These are phyloP conservation scores for Cairneyella variabilis DNA, from an alignment of 495 filamentous ascomycete species.

Conservation along the genomic window DNA sequence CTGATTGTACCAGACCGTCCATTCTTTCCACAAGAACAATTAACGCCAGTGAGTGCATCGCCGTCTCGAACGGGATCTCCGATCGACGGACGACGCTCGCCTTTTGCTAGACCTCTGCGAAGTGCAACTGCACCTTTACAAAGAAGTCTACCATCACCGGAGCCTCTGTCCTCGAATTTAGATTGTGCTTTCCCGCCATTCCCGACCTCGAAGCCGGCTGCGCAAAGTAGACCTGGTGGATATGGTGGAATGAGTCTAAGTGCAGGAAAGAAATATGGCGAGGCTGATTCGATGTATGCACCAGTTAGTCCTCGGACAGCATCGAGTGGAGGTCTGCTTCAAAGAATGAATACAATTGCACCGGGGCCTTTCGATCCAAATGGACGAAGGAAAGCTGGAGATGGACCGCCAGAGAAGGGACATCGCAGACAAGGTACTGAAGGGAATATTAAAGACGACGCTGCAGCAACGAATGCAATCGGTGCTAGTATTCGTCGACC, in stretches of 20 bases:
- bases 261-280: constrained; percentile 27
- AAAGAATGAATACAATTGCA: constrained; percentile 61
- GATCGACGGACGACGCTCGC: constrained; percentile 40
- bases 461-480: constrained; percentile 2
- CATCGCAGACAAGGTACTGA: constrained; percentile 16
- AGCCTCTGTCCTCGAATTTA: constrained; percentile 39
- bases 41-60: constrained; percentile 59
- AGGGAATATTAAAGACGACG: constrained; percentile 10
- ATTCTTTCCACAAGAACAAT: constrained; percentile 52
- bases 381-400: constrained; percentile 10
- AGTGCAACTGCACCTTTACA: constrained; percentile 44
- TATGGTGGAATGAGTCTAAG: constrained; percentile 32
- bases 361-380: constrained; percentile 61
- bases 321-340: constrained; percentile 40
- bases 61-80: constrained; percentile 42
- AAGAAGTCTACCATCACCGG: constrained; percentile 37
- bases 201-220: constrained; percentile 27
- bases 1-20: constrained; percentile 51
- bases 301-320: constrained; percentile 41
- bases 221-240: neutral
- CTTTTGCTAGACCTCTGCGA: constrained; percentile 43
- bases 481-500: constrained; percentile 12
- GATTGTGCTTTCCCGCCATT: constrained; percentile 62
- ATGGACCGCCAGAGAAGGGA: neutral
- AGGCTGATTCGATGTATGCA: constrained; percentile 39